Base-by-base conservation (phyloP, 2,329 filamentous ascomycete genomes). In the Ceratocystis diversiconidia region DNA sequence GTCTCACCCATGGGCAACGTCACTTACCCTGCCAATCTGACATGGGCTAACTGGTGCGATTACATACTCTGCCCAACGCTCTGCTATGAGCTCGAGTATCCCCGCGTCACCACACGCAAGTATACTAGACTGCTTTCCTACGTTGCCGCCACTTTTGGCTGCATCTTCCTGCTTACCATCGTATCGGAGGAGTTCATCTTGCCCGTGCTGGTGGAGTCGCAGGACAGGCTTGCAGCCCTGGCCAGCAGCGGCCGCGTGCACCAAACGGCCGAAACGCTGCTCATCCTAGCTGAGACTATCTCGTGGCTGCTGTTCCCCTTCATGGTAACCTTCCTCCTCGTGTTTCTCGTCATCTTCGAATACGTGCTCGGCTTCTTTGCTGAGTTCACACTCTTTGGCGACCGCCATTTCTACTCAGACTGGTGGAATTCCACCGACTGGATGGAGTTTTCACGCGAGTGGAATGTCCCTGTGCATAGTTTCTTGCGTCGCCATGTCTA, bases 281-380 rank as follows among this genome's bases (percentile, higher is more conserved):
- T 99, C 67, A 85, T 96, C 69, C 81, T 99, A 28, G 85, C 89
- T 32, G 94, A 97, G 79, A 91, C 89, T 15, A 92, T 96, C 72
- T 92, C 88, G 66, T 86, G 89, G 79, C 84, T 99, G 19, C 82
- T 99, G 25, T 97, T 96, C 76, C 94, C 94, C 2, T 99, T 97
- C 75, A 96, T 96, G 90, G 82, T 97, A 68, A 95, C 87, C 3
- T 95, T 97, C 74, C 79, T 97, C 3, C 85, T 97, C 61, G 92
- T 97, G 65, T 99, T 99, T 78, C 85, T 99, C 67, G 91, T 96
- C 74, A 97, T 97, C 71, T 99, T 97, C 75, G 94, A 99, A 75
- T 99, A 97, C 75, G 83, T 96, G 10, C 84, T 97, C 43, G 94
- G 92, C 66, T 92, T 92, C 61, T 96, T 95, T 72, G 94, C 92